Conservation (phyloP, 768 basidiomycete species). For the Psilocybe sp. region DNA sequence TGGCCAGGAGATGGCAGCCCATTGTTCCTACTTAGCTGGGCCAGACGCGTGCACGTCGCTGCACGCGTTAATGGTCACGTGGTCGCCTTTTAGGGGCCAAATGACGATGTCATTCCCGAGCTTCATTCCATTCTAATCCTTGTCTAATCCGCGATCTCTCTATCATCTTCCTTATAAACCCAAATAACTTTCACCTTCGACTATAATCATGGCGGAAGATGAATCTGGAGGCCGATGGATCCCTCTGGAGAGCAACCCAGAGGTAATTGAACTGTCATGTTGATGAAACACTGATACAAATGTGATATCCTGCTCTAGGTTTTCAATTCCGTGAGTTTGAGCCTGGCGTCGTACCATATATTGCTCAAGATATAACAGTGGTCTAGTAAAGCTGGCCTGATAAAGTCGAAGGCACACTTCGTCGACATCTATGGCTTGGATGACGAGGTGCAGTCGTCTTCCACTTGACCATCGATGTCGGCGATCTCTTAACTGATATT, state of each 20-base stretch:
- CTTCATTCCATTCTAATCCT: too few relatives aligned
- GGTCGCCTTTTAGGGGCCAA: too few relatives aligned
- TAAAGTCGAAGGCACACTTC: slow-evolving; percentile 48
- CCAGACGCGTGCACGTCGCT: too few relatives aligned
- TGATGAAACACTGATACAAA: not conserved
- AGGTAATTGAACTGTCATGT: slow-evolving; percentile 19
- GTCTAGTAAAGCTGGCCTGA: slow-evolving; percentile 67
- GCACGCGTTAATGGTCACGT: too few relatives aligned
- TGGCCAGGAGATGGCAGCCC: too few relatives aligned
- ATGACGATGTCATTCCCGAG: too few relatives aligned
- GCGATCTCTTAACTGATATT: not conserved
- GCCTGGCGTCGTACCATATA: not conserved
- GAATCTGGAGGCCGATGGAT: slow-evolving; percentile 55
- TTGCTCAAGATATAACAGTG: slow-evolving; percentile 38
- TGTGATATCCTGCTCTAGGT: slow-evolving; percentile 30
- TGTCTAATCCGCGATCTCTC: too few relatives aligned
- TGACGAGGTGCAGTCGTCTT: slow-evolving; percentile 43
- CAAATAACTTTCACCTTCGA: too few relatives aligned
- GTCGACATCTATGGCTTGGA: slow-evolving; percentile 76
- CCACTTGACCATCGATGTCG: not conserved
- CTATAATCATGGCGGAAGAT: slow-evolving; percentile 2
- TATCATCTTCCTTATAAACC: too few relatives aligned
- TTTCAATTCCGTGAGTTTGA: slow-evolving; percentile 41
- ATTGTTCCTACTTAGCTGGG: too few relatives aligned
- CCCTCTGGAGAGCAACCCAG: slow-evolving; percentile 75